A percentile compares a stretch with the other conserved stretches of the same genome.
phyloP scores from a whole-genome alignment of 352 stramenopile species.

The Phytophthora sp. region DNA sequence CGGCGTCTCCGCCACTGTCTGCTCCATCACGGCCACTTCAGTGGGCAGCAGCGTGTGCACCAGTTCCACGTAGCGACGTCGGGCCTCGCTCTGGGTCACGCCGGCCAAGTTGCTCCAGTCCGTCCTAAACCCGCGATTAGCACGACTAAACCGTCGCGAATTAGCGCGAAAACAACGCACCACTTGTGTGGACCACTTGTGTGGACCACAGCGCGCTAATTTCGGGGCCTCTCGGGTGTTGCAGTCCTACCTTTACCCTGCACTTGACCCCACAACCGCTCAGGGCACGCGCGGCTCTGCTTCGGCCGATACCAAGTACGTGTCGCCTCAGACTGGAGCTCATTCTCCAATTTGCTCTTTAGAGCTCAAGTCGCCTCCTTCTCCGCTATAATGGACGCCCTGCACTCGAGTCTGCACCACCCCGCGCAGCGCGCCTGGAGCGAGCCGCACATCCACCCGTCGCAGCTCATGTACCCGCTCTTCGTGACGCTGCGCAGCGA shows the following conservation, averaged over 20 bases:
- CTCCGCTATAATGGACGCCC: conserved; percentile 37
- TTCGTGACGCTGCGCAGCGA: conserved; percentile 81
- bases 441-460: conserved; percentile 88
- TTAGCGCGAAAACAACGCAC: background rate
- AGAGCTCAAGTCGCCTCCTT: conserved; percentile 3
- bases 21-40: conserved; percentile 29
- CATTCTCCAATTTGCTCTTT: conserved; percentile 21
- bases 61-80: conserved; percentile 58
- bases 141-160: background rate
- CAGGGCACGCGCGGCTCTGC: conserved; percentile 4
- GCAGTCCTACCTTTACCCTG: too few species aligned
- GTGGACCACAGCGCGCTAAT: conserved; percentile 60
- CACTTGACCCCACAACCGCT: conserved; percentile 5
- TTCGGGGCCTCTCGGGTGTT: too few species aligned
- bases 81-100: conserved; percentile 40
- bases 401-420: conserved; percentile 88
- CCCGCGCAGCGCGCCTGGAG: conserved; percentile 83
- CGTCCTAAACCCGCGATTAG: conserved; percentile 39
- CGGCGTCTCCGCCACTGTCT: background rate
- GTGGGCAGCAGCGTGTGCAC: conserved; percentile 54
- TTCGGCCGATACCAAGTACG: too few species aligned
- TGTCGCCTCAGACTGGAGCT: too few species aligned
- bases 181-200: conserved; percentile 59
- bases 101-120: conserved; percentile 53
- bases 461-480: conserved; percentile 91